Conservation (phyloP, 148 eudicot species). For the Pharnaceum exiguum region DNA sequence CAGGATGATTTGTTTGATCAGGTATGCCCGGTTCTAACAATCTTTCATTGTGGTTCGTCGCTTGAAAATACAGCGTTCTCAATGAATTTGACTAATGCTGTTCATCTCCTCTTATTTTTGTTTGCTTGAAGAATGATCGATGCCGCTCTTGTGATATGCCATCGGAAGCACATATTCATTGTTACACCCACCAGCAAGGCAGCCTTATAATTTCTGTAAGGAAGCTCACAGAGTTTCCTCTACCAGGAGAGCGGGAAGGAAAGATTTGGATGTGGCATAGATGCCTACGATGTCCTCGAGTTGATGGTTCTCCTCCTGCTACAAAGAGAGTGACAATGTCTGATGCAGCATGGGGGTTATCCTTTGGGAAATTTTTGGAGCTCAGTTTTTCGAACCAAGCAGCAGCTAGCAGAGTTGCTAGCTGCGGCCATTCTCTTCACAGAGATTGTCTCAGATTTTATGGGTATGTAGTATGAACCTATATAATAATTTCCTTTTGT, state of each 20-base stretch:
- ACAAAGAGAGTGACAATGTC: conserved; percentile 93
- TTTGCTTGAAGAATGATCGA: conserved; percentile 50
- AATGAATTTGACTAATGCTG: conserved; percentile 8
- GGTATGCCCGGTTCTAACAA: conserved; percentile 27
- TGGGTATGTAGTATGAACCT: conserved; percentile 72
- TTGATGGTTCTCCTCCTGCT: conserved; percentile 82
- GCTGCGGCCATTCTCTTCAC: conserved; percentile 97
- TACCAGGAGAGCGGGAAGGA: conserved; percentile 82
- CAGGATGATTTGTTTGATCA: conserved; percentile 84
- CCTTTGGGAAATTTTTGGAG: conserved; percentile 96
- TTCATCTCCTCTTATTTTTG: not conserved
- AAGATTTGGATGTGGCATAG: conserved; percentile 99
- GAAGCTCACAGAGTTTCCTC: conserved; percentile 63
- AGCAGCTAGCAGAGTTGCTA: conserved; percentile 90
- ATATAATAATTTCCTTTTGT: not conserved
- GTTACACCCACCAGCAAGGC: conserved; percentile 93
- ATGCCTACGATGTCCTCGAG: conserved; percentile 82
- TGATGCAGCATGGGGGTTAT: conserved; percentile 99
- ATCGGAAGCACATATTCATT: conserved; percentile 91
- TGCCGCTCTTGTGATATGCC: conserved; percentile 86
- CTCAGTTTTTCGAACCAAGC: conserved; percentile 97
- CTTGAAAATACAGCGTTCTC: not conserved
- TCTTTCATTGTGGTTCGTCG: not conserved
- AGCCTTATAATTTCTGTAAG: conserved; percentile 93
- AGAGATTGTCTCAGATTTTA: conserved; percentile 94